Evolutionary conservation across 2,329 filamentous ascomycete species (phyloP), one percentile per base, ranked within the genome.

Genomic region (Pseudonectria foliicola): DNA sequence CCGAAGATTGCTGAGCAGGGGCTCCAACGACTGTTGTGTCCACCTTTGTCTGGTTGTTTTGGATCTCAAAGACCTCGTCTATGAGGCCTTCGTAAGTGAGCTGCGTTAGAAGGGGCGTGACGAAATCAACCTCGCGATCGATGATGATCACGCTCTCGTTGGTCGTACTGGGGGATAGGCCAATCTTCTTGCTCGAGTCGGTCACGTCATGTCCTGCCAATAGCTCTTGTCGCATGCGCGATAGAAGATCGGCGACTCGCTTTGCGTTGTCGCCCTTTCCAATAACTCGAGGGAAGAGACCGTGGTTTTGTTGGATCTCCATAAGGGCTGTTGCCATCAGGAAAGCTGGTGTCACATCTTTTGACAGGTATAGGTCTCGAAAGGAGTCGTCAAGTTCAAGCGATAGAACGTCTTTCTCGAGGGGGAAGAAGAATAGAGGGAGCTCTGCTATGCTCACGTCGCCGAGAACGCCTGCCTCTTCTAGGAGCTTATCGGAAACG

Each of bases 261-360:
- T 90, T 89, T 25, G 88, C 90, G 58, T 95, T 89, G 49, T 98
- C 89, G 13, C 92, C 92, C 62, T 98, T 96, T 18, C 92, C 92
- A 30, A 93, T 81, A 39, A 98, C 92, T 11, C 90, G 79, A 16
- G 92, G 93, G 48, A 98, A 96, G 10, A 98, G 75, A 3, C 92
- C 93, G 62, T 95, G 82, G 49, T 83, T 82, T 55, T 87, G 82
- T 59, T 98, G 92, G 42, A 98, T 79, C 24, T 82, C 80, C 92
- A 98, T 98, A 45, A 98, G 71, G 14, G 92, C 90, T 60, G 83
- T 87, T 34, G 92, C 88, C 44, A 94, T 74, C 25, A 95, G 71
- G 53, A 90, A 95, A 15, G 88, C 80, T n/a, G 86, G 81, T 1
- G 87, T 94, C 10, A 89, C 85, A 56, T 96, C 90, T 63, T 92